Percentiles rank a stretch among this genome's conserved stretches.
These are phyloP conservation scores for Candida taoyuanica DNA, from an alignment of 805 yeast genomes.

Conservation along the genomic window DNA sequence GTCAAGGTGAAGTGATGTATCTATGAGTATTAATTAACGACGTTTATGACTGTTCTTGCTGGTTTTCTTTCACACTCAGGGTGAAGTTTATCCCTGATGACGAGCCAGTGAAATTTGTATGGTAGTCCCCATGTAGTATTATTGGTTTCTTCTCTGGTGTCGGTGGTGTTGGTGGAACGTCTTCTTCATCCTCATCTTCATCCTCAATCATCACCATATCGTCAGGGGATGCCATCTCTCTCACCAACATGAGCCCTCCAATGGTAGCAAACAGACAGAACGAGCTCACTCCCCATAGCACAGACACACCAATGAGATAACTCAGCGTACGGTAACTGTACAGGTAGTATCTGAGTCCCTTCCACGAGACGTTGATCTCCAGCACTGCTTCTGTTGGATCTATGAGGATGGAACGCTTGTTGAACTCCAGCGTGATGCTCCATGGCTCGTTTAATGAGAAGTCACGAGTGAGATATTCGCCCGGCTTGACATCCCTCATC, in stretches of 20 bases:
- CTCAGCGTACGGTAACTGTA: conserved; percentile 22
- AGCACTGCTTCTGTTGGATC: conserved; percentile 19
- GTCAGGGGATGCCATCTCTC: conserved; percentile 8
- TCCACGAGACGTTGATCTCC: conserved; percentile 20
- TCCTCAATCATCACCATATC: conserved; percentile 7
- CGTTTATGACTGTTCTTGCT: conserved; percentile 1
- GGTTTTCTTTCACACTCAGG: conserved; percentile 1
- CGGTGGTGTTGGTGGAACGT: not conserved
- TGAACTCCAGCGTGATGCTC: conserved; percentile 23
- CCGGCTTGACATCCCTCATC: conserved; percentile 13
- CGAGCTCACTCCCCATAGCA: conserved; percentile 20
- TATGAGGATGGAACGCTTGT: conserved; percentile 15
- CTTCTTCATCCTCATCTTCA: not conserved
- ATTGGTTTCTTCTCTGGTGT: conserved; percentile 1
- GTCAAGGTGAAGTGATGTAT: conserved; percentile 8
- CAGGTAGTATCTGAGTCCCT: conserved; percentile 23
- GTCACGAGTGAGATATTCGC: conserved; percentile 8
- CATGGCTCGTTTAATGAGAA: conserved; percentile 10
- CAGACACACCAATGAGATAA: conserved; percentile 18
- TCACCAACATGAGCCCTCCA: conserved; percentile 14
- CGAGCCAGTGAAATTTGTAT: not conserved
- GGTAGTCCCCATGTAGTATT: not conserved
- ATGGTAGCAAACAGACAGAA: conserved; percentile 15
- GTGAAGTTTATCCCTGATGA: conserved; percentile 1
- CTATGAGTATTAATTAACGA: not conserved